Base-by-base conservation (phyloP, 2,329 filamentous ascomycete species). In the Fusarium sulawesiense region DNA sequence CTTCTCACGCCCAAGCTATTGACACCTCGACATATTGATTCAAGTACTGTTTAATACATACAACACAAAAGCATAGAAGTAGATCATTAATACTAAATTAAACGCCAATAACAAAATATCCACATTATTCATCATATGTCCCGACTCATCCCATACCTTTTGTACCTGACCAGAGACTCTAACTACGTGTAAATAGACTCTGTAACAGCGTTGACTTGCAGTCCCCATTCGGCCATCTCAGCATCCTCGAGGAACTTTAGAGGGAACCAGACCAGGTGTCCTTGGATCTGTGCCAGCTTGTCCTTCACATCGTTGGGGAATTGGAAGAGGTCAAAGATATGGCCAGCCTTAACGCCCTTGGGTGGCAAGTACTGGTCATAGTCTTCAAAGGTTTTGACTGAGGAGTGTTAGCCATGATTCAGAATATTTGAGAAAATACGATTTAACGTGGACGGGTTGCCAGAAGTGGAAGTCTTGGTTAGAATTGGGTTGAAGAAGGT, bases 191-290 rank as follows among this genome's bases (percentile, higher is more conserved):
- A 96, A 66, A 97, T 88, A 86, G 92, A 93, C 84, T 98, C 93
- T 0, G 95, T 98, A 76, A 89, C 91, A 47, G 88, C 82, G 78
- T 98, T 98, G 42, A 98, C 89, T 80, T 94, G 91, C 79, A 98
- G 76, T 0, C 95, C 94, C 75, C 87, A 88, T 82, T 98, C 94
- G 0, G 94, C 94, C 94, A 98, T 97, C 74, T 93, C 87, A 0
- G 91, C 93, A 69, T 97, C 90, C 74, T 88, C 86, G 76, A 98
- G 80, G 78, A 97, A 98, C 47, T 94, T 88, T 75, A 98, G 79
- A n/a, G 94, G 94, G 90, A 97, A 95, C 93, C 93, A 97, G 9
- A 98, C 95, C 42, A 98, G 80, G 82, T 98, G 95, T 0, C 95
- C 95, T 81, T 89, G 91, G 72, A 98, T 89, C 76, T 91, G 86